Evolutionary conservation across 2,329 filamentous ascomycete genomes (phyloP).

Genomic region (Alternaria angustiovoidea): DNA sequence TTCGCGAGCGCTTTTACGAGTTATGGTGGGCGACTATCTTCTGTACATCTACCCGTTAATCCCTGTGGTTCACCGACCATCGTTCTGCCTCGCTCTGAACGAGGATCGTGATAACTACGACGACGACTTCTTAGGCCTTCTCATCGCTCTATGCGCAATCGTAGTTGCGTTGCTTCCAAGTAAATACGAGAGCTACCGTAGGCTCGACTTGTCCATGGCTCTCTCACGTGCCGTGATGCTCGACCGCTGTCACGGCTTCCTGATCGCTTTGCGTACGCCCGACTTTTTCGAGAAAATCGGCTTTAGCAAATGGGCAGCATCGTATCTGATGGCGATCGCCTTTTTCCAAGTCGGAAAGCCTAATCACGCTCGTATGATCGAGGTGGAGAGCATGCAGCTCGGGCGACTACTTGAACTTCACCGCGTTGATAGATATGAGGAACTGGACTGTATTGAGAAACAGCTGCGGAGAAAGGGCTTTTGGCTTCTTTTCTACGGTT

Average conservation of each 20-base stretch:
- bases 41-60: constrained; percentile 3
- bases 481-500: background rate
- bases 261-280: background rate
- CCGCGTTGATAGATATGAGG: background rate
- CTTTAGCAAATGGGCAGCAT: constrained; percentile 14
- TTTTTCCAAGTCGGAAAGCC: constrained; percentile 18
- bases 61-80: constrained; percentile 4
- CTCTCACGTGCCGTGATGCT: background rate
- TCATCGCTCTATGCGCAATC: background rate
- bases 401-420: background rate
- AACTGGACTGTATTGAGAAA: background rate
- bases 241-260: background rate
- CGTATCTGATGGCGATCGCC: constrained; percentile 15
- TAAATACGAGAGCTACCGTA: too few species aligned
- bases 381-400: constrained; percentile 8
- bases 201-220: background rate
- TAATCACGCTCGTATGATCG: constrained; percentile 18
- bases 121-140: background rate
- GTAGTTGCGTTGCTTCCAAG: background rate
- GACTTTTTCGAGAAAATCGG: background rate
- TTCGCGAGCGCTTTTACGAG: background rate
- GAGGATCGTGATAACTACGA: background rate
- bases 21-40: constrained; percentile 1
- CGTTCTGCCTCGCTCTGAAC: background rate
- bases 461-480: background rate